Evolutionary conservation across 1,284 basidiomycete genomes (phyloP).

Genomic region (Sutorius eximius): DNA sequence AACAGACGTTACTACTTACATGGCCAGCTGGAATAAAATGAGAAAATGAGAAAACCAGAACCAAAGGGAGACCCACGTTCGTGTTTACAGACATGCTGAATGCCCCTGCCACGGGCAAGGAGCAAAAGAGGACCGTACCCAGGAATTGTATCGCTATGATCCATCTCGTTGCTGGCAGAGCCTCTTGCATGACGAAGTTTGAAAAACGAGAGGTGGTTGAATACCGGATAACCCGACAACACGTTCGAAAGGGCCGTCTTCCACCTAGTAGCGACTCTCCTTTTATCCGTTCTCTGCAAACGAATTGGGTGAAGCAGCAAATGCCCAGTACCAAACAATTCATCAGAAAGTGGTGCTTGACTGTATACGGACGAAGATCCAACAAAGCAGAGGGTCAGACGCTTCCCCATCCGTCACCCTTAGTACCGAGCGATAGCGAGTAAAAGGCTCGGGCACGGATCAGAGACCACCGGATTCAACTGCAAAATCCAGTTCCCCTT

Average conservation of each 20-base stretch:
- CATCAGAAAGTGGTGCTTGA: background rate
- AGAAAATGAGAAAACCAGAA: background rate
- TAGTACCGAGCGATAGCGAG: background rate
- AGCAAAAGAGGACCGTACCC: background rate
- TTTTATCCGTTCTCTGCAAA: slow-evolving; percentile 17
- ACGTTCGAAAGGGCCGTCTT: background rate
- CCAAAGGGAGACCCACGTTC: slow-evolving; percentile 24
- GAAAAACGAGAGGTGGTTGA: background rate
- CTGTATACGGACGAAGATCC: background rate
- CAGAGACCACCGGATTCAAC: background rate
- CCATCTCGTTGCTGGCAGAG: background rate
- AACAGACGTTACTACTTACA: slow-evolving; percentile 13
- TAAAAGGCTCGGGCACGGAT: background rate
- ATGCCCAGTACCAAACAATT: background rate
- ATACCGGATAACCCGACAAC: background rate
- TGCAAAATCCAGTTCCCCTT: background rate
- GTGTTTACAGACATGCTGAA: slow-evolving; percentile 27
- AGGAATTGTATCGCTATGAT: background rate
- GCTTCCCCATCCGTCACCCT: slow-evolving; percentile 7
- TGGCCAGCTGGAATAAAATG: slow-evolving; percentile 18
- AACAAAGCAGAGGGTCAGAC: slow-evolving; percentile 9
- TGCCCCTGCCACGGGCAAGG: slow-evolving; percentile 3
- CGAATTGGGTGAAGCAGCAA: background rate
- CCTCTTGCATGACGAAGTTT: background rate
- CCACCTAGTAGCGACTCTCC: background rate